Conservation (phyloP, 2,329 filamentous ascomycete species). For the Aspergillus phoenicis region DNA sequence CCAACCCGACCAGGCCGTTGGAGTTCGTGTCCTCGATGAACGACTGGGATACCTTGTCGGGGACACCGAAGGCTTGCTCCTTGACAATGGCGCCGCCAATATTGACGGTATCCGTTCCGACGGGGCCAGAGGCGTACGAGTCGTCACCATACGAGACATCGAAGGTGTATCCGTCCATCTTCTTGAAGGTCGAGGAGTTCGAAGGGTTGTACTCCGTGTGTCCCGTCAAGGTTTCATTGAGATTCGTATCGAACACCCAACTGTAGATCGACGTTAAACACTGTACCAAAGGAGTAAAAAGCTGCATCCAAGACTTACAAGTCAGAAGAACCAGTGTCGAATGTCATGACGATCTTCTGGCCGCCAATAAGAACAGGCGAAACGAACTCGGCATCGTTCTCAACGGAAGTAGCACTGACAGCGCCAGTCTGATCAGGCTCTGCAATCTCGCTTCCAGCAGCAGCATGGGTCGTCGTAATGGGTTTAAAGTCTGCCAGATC, state of each 20-base stretch:
- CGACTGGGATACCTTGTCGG: slow-evolving; percentile 58
- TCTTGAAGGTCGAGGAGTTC: slow-evolving; percentile 55
- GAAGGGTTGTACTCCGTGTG: slow-evolving; percentile 60
- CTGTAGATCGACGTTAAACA: slow-evolving; percentile 34
- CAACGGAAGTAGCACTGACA: slow-evolving; percentile 66
- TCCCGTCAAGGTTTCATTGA: slow-evolving; percentile 49
- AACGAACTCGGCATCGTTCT: slow-evolving; percentile 70
- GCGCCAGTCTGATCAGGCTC: slow-evolving; percentile 51
- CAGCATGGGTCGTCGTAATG: slow-evolving; percentile 28
- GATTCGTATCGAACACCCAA: slow-evolving; percentile 69
- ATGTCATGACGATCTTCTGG: slow-evolving; percentile 69
- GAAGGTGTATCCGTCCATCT: slow-evolving; percentile 57
- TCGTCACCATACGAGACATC: slow-evolving; percentile 70
- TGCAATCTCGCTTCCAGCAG: slow-evolving; percentile 29
- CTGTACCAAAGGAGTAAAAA: not conserved
- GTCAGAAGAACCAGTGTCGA: slow-evolving; percentile 76
- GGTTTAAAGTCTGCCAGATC: slow-evolving; percentile 40
- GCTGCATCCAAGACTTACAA: slow-evolving; percentile 51
- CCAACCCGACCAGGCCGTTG: slow-evolving; percentile 71
- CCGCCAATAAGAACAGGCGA: slow-evolving; percentile 70
- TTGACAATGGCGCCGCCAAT: slow-evolving; percentile 66
- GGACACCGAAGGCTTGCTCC: slow-evolving; percentile 68
- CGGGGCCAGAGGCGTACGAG: slow-evolving; percentile 62
- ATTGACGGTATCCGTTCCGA: slow-evolving; percentile 68
- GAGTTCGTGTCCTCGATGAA: slow-evolving; percentile 64